These are phyloP conservation scores for Claviceps cyperi DNA, from an alignment of 2,329 filamentous ascomycete genomes.

Conservation along the genomic window DNA sequence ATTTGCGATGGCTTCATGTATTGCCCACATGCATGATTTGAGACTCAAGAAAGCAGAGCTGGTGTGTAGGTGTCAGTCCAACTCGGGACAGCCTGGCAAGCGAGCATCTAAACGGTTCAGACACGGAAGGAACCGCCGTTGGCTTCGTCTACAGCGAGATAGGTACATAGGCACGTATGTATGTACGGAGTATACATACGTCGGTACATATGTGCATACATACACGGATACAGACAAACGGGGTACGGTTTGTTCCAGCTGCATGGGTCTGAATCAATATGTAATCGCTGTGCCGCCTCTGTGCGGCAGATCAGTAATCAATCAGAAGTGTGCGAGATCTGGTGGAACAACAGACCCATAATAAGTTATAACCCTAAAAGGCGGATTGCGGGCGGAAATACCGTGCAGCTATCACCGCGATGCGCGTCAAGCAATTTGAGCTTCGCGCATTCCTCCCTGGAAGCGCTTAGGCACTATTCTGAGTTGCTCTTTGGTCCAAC, in stretches of 20 bases:
- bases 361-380: neutral
- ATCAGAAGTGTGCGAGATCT: slow-evolving; percentile 1
- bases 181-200: too few relatives aligned
- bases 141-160: neutral
- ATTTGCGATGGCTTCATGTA: neutral
- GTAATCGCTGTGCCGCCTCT: neutral
- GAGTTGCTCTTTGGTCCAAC: neutral
- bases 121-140: neutral
- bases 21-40: too few relatives aligned
- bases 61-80: neutral
- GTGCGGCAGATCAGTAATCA: too few relatives aligned
- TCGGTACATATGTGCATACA: too few relatives aligned
- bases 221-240: neutral
- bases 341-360: slow-evolving; percentile 3
- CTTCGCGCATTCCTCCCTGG: neutral
- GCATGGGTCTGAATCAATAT: slow-evolving; percentile 2
- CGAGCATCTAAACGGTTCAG: neutral
- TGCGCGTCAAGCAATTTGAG: neutral
- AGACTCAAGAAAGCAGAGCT: neutral
- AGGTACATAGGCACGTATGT: too few relatives aligned
- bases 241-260: slow-evolving; percentile 1
- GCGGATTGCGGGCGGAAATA: neutral
- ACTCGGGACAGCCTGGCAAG: too few relatives aligned
- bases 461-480: too few relatives aligned
- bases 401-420: neutral